These are phyloP conservation scores for Penicillium aurantiogriseum DNA, from an alignment of 2,329 filamentous ascomycete genomes.

Conservation along the genomic window DNA sequence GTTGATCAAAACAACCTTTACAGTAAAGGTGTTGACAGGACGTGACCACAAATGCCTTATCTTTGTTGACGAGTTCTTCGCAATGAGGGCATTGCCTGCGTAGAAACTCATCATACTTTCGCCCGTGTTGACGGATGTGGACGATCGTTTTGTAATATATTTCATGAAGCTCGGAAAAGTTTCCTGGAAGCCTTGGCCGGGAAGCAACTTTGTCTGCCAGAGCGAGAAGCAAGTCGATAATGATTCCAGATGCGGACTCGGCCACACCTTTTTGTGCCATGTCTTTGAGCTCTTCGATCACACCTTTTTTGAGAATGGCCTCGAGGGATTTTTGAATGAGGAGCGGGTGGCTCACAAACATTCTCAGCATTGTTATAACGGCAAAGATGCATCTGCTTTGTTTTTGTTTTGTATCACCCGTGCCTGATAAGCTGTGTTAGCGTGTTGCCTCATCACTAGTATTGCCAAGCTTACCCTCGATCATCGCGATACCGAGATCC, in stretches of 20 bases:
- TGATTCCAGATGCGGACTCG: background rate
- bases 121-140: background rate
- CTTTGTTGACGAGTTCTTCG: background rate
- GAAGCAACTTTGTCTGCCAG: background rate
- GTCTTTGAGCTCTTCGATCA: slow-evolving; percentile 45
- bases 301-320: slow-evolving; percentile 42
- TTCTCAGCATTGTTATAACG: slow-evolving; percentile 52
- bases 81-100: slow-evolving; percentile 35
- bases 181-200: background rate
- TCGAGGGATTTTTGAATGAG: slow-evolving; percentile 48
- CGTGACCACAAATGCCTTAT: slow-evolving; percentile 43
- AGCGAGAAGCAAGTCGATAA: background rate
- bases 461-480: slow-evolving; percentile 22
- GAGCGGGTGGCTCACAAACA: slow-evolving; percentile 52
- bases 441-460: too few species aligned
- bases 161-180: background rate
- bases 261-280: slow-evolving; percentile 26
- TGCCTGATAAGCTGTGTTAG: slow-evolving; percentile 32
- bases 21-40: slow-evolving; percentile 60
- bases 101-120: too few species aligned
- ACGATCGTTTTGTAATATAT: background rate
- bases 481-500: background rate
- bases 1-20: slow-evolving; percentile 43
- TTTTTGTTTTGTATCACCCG: background rate
- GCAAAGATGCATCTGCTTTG: slow-evolving; percentile 45